Evolutionary conservation across 805 yeast species (phyloP).

Genomic region (Teunomyces funiuensis): DNA sequence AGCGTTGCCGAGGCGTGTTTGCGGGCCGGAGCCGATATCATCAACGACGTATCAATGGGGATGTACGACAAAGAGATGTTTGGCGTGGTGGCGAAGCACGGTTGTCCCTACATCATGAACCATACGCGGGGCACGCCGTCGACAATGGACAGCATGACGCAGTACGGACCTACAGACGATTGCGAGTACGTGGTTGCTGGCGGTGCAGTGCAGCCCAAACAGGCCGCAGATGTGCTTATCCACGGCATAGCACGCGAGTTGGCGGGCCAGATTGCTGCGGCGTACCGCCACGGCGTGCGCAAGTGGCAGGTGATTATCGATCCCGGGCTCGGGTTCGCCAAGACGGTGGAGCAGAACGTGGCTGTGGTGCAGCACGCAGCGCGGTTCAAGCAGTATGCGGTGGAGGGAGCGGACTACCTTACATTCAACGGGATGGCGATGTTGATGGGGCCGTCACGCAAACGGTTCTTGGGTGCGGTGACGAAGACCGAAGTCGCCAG

Average conservation of each 20-base stretch:
- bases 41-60: constrained; percentile 90
- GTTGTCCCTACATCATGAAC: constrained; percentile 76
- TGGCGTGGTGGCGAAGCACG: constrained; percentile 61
- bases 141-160: constrained; percentile 63
- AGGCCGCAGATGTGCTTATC: constrained; percentile 40
- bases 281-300: constrained; percentile 61
- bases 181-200: constrained; percentile 38
- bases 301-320: constrained; percentile 92
- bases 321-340: constrained; percentile 98
- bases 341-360: constrained; percentile 67
- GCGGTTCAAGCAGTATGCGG: constrained; percentile 50
- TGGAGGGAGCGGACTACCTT: constrained; percentile 31
- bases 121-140: constrained; percentile 83
- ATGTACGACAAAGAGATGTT: constrained; percentile 65
- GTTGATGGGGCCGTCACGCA: constrained; percentile 85
- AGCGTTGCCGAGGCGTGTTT: constrained; percentile 70
- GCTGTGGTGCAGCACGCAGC: constrained; percentile 54
- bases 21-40: constrained; percentile 79
- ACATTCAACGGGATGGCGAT: constrained; percentile 60
- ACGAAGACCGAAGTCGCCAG: constrained; percentile 57
- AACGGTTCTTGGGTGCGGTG: constrained; percentile 77
- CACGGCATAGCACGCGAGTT: constrained; percentile 68
- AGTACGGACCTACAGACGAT: constrained; percentile 45
- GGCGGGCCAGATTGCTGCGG: constrained; percentile 51
- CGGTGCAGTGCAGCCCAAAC: too few relatives aligned